phyloP scores from a whole-genome alignment of 2,329 filamentous ascomycete species.

The Hypoxylon sp. region DNA sequence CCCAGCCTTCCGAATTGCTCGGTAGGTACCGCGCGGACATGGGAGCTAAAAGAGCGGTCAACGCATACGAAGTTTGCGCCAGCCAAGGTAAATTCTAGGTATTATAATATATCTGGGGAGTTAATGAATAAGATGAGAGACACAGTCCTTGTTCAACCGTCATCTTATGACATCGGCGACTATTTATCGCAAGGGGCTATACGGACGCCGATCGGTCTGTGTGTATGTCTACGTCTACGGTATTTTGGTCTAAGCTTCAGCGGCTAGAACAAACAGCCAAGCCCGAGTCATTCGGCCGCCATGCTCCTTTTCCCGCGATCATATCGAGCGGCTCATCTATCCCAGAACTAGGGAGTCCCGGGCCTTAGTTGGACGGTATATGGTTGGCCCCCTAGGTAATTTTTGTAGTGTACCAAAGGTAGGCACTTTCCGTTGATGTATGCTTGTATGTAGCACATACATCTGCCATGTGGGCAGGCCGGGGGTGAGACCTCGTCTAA shows the following conservation, averaged over 20 bases:
- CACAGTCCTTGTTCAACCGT: constrained; percentile 1
- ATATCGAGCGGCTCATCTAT: constrained; percentile 29
- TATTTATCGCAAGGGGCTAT: constrained; percentile 9
- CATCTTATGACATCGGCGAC: constrained; percentile 21
- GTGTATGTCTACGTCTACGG: neutral
- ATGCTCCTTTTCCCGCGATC: constrained; percentile 8
- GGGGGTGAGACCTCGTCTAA: constrained; percentile 17
- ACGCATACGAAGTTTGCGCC: constrained; percentile 9
- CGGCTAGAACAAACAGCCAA: constrained; percentile 4
- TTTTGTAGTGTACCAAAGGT: constrained; percentile 9
- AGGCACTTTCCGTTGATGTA: constrained; percentile 10
- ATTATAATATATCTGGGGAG: constrained; percentile 21
- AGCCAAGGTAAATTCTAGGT: constrained; percentile 2
- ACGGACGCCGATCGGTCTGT: constrained; percentile 14
- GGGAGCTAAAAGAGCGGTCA: constrained; percentile 39
- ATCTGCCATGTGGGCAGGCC: constrained; percentile 32
- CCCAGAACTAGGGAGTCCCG: constrained; percentile 32
- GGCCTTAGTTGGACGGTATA: constrained; percentile 40
- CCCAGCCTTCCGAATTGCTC: constrained; percentile 18
- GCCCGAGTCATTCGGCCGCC: constrained; percentile 22
- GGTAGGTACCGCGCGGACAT: constrained; percentile 12
- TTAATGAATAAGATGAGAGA: constrained; percentile 19
- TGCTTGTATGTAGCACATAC: constrained; percentile 37
- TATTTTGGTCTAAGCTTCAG: neutral
- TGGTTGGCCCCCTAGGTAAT: constrained; percentile 16